phyloP scores from a whole-genome alignment of 192 early-diverging fungal species.

The Kickxella alabastrina region DNA sequence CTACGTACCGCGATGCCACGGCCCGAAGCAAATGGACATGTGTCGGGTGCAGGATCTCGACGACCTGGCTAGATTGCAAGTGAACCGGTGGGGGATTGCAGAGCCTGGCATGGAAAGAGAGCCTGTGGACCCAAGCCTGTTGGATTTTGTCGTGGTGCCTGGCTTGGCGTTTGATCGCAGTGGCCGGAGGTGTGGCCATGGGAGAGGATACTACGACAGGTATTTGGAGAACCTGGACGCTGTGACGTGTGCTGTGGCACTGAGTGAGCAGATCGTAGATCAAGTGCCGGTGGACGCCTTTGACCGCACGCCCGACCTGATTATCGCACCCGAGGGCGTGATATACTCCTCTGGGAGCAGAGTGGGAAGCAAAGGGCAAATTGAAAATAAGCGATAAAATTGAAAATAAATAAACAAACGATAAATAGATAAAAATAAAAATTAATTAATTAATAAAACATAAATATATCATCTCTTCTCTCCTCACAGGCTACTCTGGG shows the following conservation, averaged over 20 bases:
- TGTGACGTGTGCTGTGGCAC: slow-evolving; percentile 33
- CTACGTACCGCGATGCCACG: slow-evolving; percentile 30
- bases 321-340: slow-evolving; percentile 24
- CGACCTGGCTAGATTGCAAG: not conserved
- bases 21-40: slow-evolving; percentile 36
- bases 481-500: no score
- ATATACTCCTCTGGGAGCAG: no score
- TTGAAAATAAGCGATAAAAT: not conserved
- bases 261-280: slow-evolving; percentile 28
- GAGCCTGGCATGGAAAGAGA: slow-evolving; percentile 8
- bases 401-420: not conserved
- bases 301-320: slow-evolving; percentile 24
- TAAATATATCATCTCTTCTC: no score
- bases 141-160: slow-evolving; percentile 44
- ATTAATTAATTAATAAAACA: not conserved
- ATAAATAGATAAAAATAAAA: not conserved
- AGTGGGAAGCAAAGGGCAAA: not conserved
- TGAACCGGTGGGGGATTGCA: slow-evolving; percentile 40
- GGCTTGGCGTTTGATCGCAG: slow-evolving; percentile 35
- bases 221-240: slow-evolving; percentile 9
- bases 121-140: slow-evolving; percentile 13
- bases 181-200: slow-evolving; percentile 43
- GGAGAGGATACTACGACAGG: slow-evolving; percentile 43
- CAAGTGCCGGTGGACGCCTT: slow-evolving; percentile 15
- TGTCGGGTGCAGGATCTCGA: slow-evolving; percentile 2